Base-by-base conservation (phyloP, 768 basidiomycete genomes). In the Tulasnella sp. region DNA sequence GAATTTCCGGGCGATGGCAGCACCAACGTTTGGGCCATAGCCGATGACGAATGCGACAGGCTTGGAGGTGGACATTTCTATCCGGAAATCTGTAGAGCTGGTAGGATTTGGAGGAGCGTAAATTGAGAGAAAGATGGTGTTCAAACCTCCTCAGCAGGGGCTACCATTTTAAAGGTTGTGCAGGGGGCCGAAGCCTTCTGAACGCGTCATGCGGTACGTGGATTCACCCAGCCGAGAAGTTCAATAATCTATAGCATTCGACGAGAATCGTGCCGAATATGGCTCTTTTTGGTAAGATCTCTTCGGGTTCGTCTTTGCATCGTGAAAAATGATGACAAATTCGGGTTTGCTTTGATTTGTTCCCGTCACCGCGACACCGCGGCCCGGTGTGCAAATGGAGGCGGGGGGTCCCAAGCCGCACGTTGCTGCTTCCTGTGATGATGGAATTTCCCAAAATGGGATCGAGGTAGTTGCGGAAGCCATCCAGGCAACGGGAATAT, bases 21-120 rank as follows among this genome's bases (percentile, higher is more conserved):
- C 21, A 34, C 77, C 77, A 39, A 78, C 3, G 18, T 52, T 52
- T 8, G 58, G 8, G 24, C 77, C 77, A 21, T 78, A 78, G 9
- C 77, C 77, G 68, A 78, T 10, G 14, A 78, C 73, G 39, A 78
- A 78, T 12, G 77, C 77, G 9, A 78, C 71, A 18, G 71, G 71
- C 36, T 42, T 72, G 3, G 71, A 72, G 9, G 52, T n/a, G 1
- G 52, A 52, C 52, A 52, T 52, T 21, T 8, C n/a, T 8, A 8
- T 7, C 24, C n/a, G 12, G 1, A 7, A 52, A 1, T n/a, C 12
- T 52, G 1, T 52, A 9, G 21, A 52, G n/a, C 52, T 52, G 24
- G 21, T 52, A n/a, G 9, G 24, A n/a, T 7, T 1, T 21, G 24
- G n/a, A 24, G n/a, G 21, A 24, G 8, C n/a, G 52, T n/a, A 24